phyloP scores from a whole-genome alignment of 805 yeast species.

The Schwanniomyces vanrijiae region DNA sequence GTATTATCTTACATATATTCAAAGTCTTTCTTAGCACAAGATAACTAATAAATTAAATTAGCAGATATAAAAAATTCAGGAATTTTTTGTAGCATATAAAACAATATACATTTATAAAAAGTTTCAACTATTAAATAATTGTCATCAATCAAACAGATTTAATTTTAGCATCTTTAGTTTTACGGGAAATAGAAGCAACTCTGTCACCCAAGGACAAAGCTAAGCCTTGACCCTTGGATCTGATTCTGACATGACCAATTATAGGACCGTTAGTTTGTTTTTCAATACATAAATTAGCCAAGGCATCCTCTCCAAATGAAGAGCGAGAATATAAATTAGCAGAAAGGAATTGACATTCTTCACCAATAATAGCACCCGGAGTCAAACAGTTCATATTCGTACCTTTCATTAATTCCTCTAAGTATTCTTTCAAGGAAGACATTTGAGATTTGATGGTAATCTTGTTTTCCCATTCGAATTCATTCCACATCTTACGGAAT shows the following conservation, averaged over 20 bases:
- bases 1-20: slow-evolving; percentile 7
- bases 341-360: slow-evolving; percentile 86
- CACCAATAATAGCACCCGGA: slow-evolving; percentile 86
- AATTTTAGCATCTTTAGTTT: slow-evolving; percentile 22
- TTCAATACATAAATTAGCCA: slow-evolving; percentile 94
- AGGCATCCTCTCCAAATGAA: slow-evolving; percentile 95
- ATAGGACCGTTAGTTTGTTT: slow-evolving; percentile 71
- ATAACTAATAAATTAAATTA: neutral
- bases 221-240: slow-evolving; percentile 97
- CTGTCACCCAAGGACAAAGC: slow-evolving; percentile 94
- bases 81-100: slow-evolving; percentile 3
- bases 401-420: slow-evolving; percentile 71
- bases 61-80: neutral
- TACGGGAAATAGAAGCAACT: slow-evolving; percentile 78
- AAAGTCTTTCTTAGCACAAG: slow-evolving; percentile 1
- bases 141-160: slow-evolving; percentile 6
- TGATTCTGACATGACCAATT: slow-evolving; percentile 91
- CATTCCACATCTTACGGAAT: slow-evolving; percentile 98
- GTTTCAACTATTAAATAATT: neutral
- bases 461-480: slow-evolving; percentile 99
- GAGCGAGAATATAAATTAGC: slow-evolving; percentile 92
- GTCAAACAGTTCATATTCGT: slow-evolving; percentile 95
- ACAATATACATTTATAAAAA: slow-evolving; percentile 4
- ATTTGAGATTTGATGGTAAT: slow-evolving; percentile 78
- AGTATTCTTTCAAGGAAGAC: slow-evolving; percentile 68